These are phyloP conservation scores for Ganoderma resinaceum DNA, from an alignment of 1,284 basidiomycete species.

Conservation along the genomic window DNA sequence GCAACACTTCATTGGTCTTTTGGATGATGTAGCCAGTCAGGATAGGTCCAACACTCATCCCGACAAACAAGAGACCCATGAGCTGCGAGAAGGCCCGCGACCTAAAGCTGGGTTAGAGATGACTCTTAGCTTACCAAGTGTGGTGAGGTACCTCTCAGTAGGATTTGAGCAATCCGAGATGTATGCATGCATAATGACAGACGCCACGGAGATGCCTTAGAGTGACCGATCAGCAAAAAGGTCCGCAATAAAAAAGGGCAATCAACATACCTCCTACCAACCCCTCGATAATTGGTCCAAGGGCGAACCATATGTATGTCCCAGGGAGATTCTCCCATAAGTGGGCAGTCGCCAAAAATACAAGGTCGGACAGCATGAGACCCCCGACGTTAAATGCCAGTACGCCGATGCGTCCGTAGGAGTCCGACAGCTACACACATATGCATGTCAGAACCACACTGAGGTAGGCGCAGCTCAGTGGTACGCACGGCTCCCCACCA, in stretches of 20 bases:
- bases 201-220: constrained; percentile 54
- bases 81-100: constrained; percentile 66
- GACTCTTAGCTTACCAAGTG: no score
- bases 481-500: constrained; percentile 80
- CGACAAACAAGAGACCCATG: constrained; percentile 64
- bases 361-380: constrained; percentile 66
- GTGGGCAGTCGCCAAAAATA: constrained; percentile 68
- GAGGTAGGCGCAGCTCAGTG: constrained; percentile 2
- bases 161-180: constrained; percentile 64
- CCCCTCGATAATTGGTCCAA: constrained; percentile 78
- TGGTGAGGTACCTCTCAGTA: constrained; percentile 45
- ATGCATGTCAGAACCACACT: constrained; percentile 1
- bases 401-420: constrained; percentile 72
- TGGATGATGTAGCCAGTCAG: constrained; percentile 69
- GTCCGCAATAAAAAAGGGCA: background rate
- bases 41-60: constrained; percentile 76
- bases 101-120: constrained; percentile 31
- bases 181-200: constrained; percentile 63
- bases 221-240: background rate
- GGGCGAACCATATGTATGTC: constrained; percentile 80
- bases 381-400: constrained; percentile 69
- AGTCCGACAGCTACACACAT: constrained; percentile 68
- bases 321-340: constrained; percentile 70
- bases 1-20: constrained; percentile 60
- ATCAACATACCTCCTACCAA: constrained; percentile 67